A percentile compares a stretch with the other conserved stretches of the same genome.
These are phyloP conservation scores for Penicillium sclerotiorum DNA, from an alignment of 2,329 filamentous ascomycete genomes.

Conservation along the genomic window DNA sequence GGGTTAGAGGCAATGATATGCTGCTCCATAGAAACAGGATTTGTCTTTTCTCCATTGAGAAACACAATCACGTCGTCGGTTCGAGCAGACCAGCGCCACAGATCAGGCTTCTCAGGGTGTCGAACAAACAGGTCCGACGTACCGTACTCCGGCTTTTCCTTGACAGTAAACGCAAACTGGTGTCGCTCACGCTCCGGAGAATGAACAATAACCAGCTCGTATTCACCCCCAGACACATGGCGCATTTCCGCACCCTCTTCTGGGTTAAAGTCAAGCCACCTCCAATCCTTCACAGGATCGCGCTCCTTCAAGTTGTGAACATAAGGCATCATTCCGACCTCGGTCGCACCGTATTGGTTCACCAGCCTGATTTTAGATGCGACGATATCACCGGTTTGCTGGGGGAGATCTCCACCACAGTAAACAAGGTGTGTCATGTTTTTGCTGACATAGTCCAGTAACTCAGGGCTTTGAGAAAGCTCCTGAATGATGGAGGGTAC, in stretches of 20 bases:
- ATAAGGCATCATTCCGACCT: constrained; percentile 26
- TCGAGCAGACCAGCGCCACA: constrained; percentile 22
- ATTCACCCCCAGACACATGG: constrained; percentile 28
- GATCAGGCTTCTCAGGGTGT: constrained; percentile 23
- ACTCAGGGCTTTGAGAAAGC: constrained; percentile 29
- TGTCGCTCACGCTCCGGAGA: constrained; percentile 20
- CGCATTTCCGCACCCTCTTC: constrained; percentile 26
- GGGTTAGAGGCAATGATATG: constrained; percentile 15
- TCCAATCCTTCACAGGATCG: constrained; percentile 32
- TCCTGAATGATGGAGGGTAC: constrained; percentile 35
- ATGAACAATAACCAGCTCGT: constrained; percentile 38
- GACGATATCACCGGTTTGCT: constrained; percentile 37
- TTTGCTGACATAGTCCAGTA: constrained; percentile 27
- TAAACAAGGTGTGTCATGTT: constrained; percentile 38
- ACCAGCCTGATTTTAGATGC: constrained; percentile 36
- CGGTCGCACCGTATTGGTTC: constrained; percentile 39
- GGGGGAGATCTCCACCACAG: constrained; percentile 42
- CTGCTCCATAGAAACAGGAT: constrained; percentile 25
- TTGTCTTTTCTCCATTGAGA: constrained; percentile 22
- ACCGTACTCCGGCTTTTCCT: constrained; percentile 30
- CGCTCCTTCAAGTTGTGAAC: constrained; percentile 15
- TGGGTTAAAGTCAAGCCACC: constrained; percentile 38
- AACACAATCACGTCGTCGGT: constrained; percentile 26
- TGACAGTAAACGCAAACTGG: constrained; percentile 33
- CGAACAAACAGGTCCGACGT: constrained; percentile 40